Conservation (phyloP, 1,284 basidiomycete genomes). For the Ustilago sp. region DNA sequence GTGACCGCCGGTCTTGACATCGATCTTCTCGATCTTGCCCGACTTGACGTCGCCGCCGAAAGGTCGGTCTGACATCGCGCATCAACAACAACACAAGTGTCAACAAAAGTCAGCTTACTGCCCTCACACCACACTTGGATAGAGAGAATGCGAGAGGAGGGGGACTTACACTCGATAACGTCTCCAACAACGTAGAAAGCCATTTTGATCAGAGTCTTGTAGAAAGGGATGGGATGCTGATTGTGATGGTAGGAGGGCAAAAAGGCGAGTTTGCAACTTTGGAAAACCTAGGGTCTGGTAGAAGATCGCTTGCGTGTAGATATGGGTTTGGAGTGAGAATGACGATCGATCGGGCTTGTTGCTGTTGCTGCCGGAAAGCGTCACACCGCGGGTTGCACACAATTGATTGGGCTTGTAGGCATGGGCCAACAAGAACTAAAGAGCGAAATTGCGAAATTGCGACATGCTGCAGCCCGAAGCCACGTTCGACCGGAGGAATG, state of each 20-base stretch:
- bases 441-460: conserved; percentile 11
- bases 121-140: background rate
- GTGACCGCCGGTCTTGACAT: conserved; percentile 62
- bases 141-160: background rate
- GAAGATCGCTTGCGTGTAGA: conserved; percentile 1
- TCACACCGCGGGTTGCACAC: conserved; percentile 23
- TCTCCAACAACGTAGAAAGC: conserved; percentile 60
- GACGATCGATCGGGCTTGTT: conserved; percentile 32
- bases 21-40: conserved; percentile 66
- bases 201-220: conserved; percentile 35
- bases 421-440: conserved; percentile 14
- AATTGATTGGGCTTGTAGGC: conserved; percentile 27
- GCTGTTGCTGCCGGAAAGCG: conserved; percentile 10
- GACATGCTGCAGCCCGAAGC: conserved; percentile 35
- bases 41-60: conserved; percentile 63
- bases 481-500: conserved; percentile 4
- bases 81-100: background rate
- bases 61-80: conserved; percentile 48
- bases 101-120: conserved; percentile 1
- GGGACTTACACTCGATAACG: conserved; percentile 57
- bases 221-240: background rate
- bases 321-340: conserved; percentile 1
- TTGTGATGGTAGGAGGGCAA: conserved; percentile 9
- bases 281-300: conserved; percentile 3
- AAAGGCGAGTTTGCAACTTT: too few species aligned